Percentiles rank a stretch among this genome's conserved stretches.
phyloP scores from a whole-genome alignment of 2,329 filamentous ascomycete genomes.

The Exophiala oligosperma region DNA sequence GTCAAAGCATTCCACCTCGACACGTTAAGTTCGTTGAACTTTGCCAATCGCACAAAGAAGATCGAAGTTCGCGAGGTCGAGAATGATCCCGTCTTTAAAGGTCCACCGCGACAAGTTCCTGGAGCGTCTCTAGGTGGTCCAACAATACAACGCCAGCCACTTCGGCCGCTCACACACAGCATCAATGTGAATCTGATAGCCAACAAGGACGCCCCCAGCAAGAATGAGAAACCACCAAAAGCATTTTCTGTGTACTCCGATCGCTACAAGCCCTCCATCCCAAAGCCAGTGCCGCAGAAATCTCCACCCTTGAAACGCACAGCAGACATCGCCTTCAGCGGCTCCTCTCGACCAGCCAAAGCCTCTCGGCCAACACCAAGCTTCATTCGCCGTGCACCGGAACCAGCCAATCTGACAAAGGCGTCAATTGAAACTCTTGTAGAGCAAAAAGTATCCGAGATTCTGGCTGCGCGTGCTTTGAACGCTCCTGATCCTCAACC shows the following conservation, averaged over 20 bases:
- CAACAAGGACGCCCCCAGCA: conserved; percentile 51
- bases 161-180: conserved; percentile 73
- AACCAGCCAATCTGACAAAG: conserved; percentile 45
- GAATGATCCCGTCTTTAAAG: conserved; percentile 88
- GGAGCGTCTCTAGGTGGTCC: conserved; percentile 42
- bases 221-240: conserved; percentile 71
- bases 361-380: conserved; percentile 31
- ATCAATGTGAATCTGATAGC: conserved; percentile 69
- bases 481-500: conserved; percentile 33
- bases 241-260: conserved; percentile 87
- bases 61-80: conserved; percentile 95
- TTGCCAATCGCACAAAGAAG: conserved; percentile 92
- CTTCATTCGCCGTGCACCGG: conserved; percentile 25
- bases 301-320: conserved; percentile 41
- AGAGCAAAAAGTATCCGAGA: conserved; percentile 86
- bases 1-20: conserved; percentile 92
- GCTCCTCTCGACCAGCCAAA: conserved; percentile 50
- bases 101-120: conserved; percentile 59
- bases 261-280: conserved; percentile 51
- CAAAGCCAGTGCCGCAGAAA: conserved; percentile 37
- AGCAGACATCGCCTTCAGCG: conserved; percentile 33
- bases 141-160: conserved; percentile 66
- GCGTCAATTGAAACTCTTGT: conserved; percentile 88
- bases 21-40: conserved; percentile 89
- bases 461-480: conserved; percentile 63